A percentile compares a stretch with the other conserved stretches of the same genome.
phyloP scores from a whole-genome alignment of 805 yeast genomes.

The Candida ortonii region DNA sequence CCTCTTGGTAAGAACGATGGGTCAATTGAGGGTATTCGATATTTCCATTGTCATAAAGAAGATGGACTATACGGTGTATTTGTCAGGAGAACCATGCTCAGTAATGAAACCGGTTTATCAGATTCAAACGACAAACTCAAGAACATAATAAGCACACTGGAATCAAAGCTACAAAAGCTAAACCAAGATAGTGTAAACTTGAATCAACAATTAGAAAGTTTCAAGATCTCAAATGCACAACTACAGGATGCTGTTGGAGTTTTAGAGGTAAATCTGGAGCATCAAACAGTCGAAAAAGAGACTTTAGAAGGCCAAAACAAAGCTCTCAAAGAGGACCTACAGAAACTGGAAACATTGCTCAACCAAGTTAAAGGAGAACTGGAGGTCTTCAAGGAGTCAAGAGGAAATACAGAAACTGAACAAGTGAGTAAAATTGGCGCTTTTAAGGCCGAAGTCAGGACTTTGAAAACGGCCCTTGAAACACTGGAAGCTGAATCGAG shows the following conservation, averaged over 20 bases:
- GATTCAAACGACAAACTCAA: slow-evolving; percentile 18
- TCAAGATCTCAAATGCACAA: slow-evolving; percentile 32
- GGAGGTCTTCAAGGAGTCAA: no score
- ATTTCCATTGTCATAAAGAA: slow-evolving; percentile 37
- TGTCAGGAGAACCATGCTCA: slow-evolving; percentile 38
- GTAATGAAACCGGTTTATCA: not conserved
- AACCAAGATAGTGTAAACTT: slow-evolving; percentile 31
- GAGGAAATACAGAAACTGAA: no score
- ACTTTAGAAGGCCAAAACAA: slow-evolving; percentile 34
- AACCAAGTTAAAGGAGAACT: slow-evolving; percentile 19
- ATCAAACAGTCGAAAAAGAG: slow-evolving; percentile 43
- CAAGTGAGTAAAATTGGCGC: no score
- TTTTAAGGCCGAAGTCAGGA: no score
- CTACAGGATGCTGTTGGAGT: slow-evolving; percentile 18
- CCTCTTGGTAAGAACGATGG: slow-evolving; percentile 50
- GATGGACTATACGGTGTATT: slow-evolving; percentile 45
- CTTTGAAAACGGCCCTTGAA: no score
- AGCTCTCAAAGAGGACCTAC: not conserved
- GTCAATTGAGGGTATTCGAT: slow-evolving; percentile 40
- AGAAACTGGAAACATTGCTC: slow-evolving; percentile 14
- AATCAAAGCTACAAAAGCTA: slow-evolving; percentile 40
- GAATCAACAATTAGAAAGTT: slow-evolving; percentile 18
- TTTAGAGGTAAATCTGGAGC: slow-evolving; percentile 33
- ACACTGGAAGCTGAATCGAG: no score
- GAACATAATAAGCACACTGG: slow-evolving; percentile 42